Evolutionary conservation across 257 asterid species (phyloP), one percentile per base, ranked within the genome.

Genomic region (Gentiana macrophylla): DNA sequence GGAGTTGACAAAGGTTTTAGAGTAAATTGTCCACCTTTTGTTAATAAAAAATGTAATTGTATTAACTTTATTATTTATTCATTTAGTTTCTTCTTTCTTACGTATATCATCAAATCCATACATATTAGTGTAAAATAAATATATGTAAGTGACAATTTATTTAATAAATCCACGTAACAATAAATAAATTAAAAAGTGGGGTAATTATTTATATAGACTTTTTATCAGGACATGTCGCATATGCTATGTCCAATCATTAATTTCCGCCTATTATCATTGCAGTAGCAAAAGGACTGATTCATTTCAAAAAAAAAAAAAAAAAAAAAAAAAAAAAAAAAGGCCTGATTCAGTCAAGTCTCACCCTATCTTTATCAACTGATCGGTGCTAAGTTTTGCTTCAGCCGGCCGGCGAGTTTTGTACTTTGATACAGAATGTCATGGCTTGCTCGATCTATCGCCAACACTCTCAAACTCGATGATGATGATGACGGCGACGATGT

Each of bases 401-500:
- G 67, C 15, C 58, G 5, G 34, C 49, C 59, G 55, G 68, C 45
- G 52, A 44, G 9, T 51, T 37, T 32, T 8, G 12, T n/a, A 33
- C 63, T 48, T 59, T 52, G 12, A 48, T 50, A 62, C 59, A 63
- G 71, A 74, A 92, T 88, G 99, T 77, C 99, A 64, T 92, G 97
- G 99, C 54, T 85, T 9, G 91, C 94, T 63, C 90, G 94, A 81
- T 92, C 99, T 54, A 88, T 92, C 60, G 95, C 97, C 32, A 86
- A 83, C 73, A 61, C 95, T 60, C 91, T 92, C 74, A 92, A 80
- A 56, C 76, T 81, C 67, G 88, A 80, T 2, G 92, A 76, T 47
- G 77, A 74, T 56, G 81, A 67, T 46, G 79, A 59, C 51, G 71
- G 69, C 3, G 72, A 57, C 37, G 56, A 41, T 8, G 63, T 49